Evolutionary conservation across 169 alveolate species (phyloP), one percentile per base, ranked within the genome.

Genomic region (Cryptosporidium viatorum): DNA sequence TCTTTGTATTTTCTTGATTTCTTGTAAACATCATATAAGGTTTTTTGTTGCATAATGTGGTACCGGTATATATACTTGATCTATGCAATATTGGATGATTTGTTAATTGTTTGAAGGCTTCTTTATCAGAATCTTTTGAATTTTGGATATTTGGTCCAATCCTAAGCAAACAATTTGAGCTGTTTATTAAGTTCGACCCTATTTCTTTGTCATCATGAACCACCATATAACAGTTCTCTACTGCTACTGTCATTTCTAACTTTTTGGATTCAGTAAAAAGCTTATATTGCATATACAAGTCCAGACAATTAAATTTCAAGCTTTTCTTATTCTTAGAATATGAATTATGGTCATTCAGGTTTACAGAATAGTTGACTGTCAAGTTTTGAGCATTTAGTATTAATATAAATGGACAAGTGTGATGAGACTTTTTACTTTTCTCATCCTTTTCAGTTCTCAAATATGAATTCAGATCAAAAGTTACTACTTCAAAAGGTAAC

Each of bases 101-200:
- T 2, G 43, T 37, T 23, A 73, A 51, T 16, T 62, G 23, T 1
- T 31, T n/a, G 23, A 16, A 21, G 29, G 51, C 31, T 39, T 52
- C 33, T 9, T 52, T 51, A 12, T 51, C 52, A 16, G 31, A 29
- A 26, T 26, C 29, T 5, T 29, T 37, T 3, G 71, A 37, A 31
- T 29, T 65, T 26, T 80, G 80, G 70, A 80, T 80, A n/a, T 80
- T 65, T 23, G 89, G 89, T 23, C 89, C 89, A 26, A 80, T 62
- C 51, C 89, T 59, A 8, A 80, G 43, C 12, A 80, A 23, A 48
- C 89, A 80, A 29, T 48, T 80, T 21, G 89, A 80, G 52, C 48
- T 65, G 50, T n/a, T 33, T 3, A 73, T n/a, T n/a, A 2, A 31
- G 33, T n/a, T 31, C 16, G 3, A 3, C 48, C 71, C 71, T 9